Evolutionary conservation across 805 yeast genomes (phyloP).

Genomic region (Danielia oregonensis): DNA sequence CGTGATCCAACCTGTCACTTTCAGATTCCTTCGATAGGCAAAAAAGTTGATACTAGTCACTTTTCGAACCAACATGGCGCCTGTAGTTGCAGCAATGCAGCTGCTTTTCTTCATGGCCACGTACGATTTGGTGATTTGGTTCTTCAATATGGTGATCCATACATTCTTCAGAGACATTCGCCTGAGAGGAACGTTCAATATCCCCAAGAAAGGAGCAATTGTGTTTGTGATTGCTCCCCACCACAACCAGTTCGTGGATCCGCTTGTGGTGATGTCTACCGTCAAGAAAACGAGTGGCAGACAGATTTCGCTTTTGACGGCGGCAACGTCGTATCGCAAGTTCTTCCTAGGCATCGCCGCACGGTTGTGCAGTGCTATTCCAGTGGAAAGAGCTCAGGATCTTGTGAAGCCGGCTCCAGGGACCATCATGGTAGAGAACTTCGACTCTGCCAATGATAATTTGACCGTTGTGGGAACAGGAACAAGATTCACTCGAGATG

Average conservation of each 20-base stretch:
- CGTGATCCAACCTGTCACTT: too few species aligned
- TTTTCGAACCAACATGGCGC: too few species aligned
- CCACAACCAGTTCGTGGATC: slow-evolving; percentile 42
- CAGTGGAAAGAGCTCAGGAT: slow-evolving; percentile 43
- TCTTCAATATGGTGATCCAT: slow-evolving; percentile 32
- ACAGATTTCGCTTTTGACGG: slow-evolving; percentile 34
- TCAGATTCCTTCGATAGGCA: too few species aligned
- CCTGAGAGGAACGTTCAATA: slow-evolving; percentile 34
- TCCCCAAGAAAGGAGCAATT: slow-evolving; percentile 35
- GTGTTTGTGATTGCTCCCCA: slow-evolving; percentile 43
- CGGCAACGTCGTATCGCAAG: slow-evolving; percentile 32
- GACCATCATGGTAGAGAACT: slow-evolving; percentile 20
- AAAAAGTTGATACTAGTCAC: too few species aligned
- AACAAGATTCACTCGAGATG: slow-evolving; percentile 31
- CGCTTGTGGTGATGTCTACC: slow-evolving; percentile 33
- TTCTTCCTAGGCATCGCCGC: slow-evolving; percentile 31
- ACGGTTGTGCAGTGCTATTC: slow-evolving; percentile 32
- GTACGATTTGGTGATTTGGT: slow-evolving; percentile 30
- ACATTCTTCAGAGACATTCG: slow-evolving; percentile 41
- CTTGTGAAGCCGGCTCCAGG: slow-evolving; percentile 28
- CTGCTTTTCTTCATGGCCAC: slow-evolving; percentile 5
- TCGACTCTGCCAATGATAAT: slow-evolving; percentile 15
- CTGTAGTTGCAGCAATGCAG: too few species aligned
- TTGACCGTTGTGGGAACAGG: slow-evolving; percentile 27
- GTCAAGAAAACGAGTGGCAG: slow-evolving; percentile 30